Evolutionary conservation across 352 stramenopile species (phyloP), one percentile per base, ranked within the genome.

Genomic region (Globisporangium iwayamae): DNA sequence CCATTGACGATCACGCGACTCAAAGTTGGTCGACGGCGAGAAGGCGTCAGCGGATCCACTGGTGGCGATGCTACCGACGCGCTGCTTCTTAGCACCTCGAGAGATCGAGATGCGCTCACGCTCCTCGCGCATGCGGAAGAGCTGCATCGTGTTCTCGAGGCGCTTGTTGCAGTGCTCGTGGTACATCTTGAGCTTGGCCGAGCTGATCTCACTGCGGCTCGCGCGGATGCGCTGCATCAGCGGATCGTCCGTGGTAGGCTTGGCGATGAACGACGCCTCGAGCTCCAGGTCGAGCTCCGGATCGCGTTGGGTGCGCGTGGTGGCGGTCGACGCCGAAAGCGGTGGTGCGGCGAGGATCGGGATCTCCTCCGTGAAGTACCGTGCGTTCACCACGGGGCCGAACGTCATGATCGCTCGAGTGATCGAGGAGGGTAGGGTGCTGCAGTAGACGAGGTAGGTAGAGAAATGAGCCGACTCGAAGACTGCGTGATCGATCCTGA

Each of bases 71-170:
- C 16, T 28, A 3, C 65, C 53, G 2, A 67, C 58, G 32, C 65
- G 65, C 60, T 67, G 65, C 16, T 67, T 67, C 59, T 70, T 70
- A 22, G 25, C 10, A 25, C 59, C 65, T 5, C 63, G 63, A 30
- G 63, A 57, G 56, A 65, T 45, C 10, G 62, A 63, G 28, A 66
- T 41, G 25, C 66, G 68, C 25, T 76, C 78, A 47, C 73, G 69
- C 38, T 86, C 75, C 56, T 83, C 75, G 4, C 73, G 77, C 28
- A 81, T 56, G n/a, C 74, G 77, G 32, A 83, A 80, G 41, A 84
- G 65, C 48, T 63, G 67, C 56, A 84, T 48, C 54, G 79, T 78
- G 41, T 68, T 32, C 39, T 83, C 69, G 38, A 87, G 68, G 5
- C 67, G 70, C 57, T 73, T 68, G 63, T 82, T 68, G 63, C 78